These are phyloP conservation scores for Fraxinus americana DNA, from an alignment of 257 asterid species.

Conservation along the genomic window DNA sequence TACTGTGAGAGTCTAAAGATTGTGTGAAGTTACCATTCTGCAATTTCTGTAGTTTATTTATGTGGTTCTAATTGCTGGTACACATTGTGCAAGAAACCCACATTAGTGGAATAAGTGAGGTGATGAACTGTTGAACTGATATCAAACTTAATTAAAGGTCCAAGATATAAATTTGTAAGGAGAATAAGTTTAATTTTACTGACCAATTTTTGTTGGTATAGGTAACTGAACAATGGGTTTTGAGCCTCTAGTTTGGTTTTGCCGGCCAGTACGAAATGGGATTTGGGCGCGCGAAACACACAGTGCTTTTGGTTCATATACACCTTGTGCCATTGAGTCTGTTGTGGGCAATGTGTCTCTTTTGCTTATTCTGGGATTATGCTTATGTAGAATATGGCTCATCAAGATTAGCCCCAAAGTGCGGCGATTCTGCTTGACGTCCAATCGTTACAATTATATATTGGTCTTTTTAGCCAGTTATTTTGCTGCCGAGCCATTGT, in stretches of 20 bases:
- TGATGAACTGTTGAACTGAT: neutral
- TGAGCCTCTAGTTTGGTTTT: slow-evolving; percentile 66
- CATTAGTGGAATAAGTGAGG: neutral
- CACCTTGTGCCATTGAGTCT: slow-evolving; percentile 75
- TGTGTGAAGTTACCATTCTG: neutral
- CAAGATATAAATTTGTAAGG: slow-evolving; percentile 19
- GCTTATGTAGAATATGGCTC: slow-evolving; percentile 63
- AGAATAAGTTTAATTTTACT: neutral
- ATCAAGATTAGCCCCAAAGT: slow-evolving; percentile 40
- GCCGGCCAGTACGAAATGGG: slow-evolving; percentile 70
- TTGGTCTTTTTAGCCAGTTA: slow-evolving; percentile 54
- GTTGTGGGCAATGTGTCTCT: slow-evolving; percentile 62
- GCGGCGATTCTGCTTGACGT: slow-evolving; percentile 55
- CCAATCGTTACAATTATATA: slow-evolving; percentile 57
- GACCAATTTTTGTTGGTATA: slow-evolving; percentile 14
- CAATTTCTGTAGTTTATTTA: slow-evolving; percentile 3
- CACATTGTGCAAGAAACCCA: slow-evolving; percentile 18
- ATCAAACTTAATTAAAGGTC: neutral
- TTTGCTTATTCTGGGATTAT: slow-evolving; percentile 58
- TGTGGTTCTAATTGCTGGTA: neutral
- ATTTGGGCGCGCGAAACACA: slow-evolving; percentile 62
- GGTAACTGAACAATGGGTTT: slow-evolving; percentile 50
- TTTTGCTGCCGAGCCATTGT: slow-evolving; percentile 70
- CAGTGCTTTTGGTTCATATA: slow-evolving; percentile 72
- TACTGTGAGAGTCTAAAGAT: neutral